Percentiles rank a stretch among this genome's conserved stretches.
Conservation (phyloP, 2,329 filamentous ascomycete genomes). For the Pseudocercospora cruenta region DNA sequence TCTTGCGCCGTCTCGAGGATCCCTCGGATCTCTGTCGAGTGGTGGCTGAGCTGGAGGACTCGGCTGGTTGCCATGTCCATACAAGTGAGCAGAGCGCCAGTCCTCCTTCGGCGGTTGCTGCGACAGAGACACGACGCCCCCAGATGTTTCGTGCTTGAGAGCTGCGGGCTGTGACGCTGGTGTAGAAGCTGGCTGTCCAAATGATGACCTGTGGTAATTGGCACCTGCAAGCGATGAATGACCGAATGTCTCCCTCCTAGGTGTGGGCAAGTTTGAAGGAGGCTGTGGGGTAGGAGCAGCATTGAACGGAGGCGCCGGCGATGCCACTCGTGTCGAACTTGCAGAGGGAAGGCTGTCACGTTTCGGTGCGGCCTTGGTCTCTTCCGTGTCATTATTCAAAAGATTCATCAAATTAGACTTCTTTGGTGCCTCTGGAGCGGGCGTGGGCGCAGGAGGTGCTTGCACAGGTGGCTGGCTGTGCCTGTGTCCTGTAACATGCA, state of each 20-base stretch:
- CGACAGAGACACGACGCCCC: slow-evolving; percentile 19
- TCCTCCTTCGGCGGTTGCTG: slow-evolving; percentile 32
- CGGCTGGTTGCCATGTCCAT: slow-evolving; percentile 25
- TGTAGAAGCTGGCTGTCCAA: slow-evolving; percentile 28
- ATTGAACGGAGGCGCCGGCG: slow-evolving; percentile 28
- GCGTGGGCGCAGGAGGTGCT: slow-evolving; percentile 30
- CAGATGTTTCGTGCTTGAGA: slow-evolving; percentile 35
- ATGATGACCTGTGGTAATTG: slow-evolving; percentile 30
- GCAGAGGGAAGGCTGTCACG: slow-evolving; percentile 35
- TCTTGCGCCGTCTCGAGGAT: slow-evolving; percentile 18
- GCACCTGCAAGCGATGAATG: slow-evolving; percentile 34
- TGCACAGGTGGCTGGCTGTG: slow-evolving; percentile 23
- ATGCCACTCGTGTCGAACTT: slow-evolving; percentile 30
- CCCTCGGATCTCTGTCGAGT: slow-evolving; percentile 35
- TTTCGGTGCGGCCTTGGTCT: slow-evolving; percentile 32
- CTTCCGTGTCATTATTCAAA: slow-evolving; percentile 40
- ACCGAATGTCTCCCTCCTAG: slow-evolving; percentile 33
- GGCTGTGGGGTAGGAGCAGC: slow-evolving; percentile 23
- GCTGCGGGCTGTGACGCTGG: slow-evolving; percentile 25
- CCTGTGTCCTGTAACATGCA: slow-evolving; percentile 16
- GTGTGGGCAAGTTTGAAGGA: slow-evolving; percentile 25
- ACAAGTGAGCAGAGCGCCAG: slow-evolving; percentile 29
- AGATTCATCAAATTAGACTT: slow-evolving; percentile 42
- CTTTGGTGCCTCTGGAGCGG: slow-evolving; percentile 41
- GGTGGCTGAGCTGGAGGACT: slow-evolving; percentile 31